These are phyloP conservation scores for Xylariaceae sp. DNA, from an alignment of 2,329 filamentous ascomycete genomes.

Conservation along the genomic window DNA sequence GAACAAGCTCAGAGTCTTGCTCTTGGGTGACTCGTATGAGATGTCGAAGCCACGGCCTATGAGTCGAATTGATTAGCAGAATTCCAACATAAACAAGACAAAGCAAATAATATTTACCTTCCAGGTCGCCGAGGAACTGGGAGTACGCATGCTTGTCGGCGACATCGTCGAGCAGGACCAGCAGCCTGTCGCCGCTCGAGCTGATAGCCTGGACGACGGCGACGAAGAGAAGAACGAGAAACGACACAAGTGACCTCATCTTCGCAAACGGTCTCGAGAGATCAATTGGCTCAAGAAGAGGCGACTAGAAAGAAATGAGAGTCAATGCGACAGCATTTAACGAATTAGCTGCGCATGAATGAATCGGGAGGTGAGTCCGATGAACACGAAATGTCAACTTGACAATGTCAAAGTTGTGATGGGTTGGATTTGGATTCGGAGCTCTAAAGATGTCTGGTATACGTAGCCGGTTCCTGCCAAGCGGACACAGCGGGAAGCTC, in stretches of 20 bases:
- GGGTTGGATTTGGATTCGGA: too few species aligned
- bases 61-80: conserved; percentile 8
- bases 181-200: conserved; percentile 69
- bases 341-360: conserved; percentile 23
- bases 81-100: neutral
- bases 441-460: conserved; percentile 23
- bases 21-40: conserved; percentile 77
- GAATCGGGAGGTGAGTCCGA: conserved; percentile 10
- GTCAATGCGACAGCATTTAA: conserved; percentile 16
- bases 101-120: conserved; percentile 45
- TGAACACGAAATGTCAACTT: neutral
- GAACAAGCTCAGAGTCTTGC: conserved; percentile 71
- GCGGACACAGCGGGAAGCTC: conserved; percentile 10
- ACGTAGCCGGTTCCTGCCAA: conserved; percentile 33
- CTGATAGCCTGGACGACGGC: conserved; percentile 70
- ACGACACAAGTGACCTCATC: conserved; percentile 72
- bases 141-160: conserved; percentile 78
- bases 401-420: neutral
- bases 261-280: conserved; percentile 30
- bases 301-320: conserved; percentile 15
- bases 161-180: conserved; percentile 81
- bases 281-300: conserved; percentile 14
- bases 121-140: conserved; percentile 69
- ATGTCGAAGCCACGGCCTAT: conserved; percentile 78
- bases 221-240: conserved; percentile 61